Base-by-base conservation (phyloP, 805 yeast genomes). In the Spathaspora boniae region DNA sequence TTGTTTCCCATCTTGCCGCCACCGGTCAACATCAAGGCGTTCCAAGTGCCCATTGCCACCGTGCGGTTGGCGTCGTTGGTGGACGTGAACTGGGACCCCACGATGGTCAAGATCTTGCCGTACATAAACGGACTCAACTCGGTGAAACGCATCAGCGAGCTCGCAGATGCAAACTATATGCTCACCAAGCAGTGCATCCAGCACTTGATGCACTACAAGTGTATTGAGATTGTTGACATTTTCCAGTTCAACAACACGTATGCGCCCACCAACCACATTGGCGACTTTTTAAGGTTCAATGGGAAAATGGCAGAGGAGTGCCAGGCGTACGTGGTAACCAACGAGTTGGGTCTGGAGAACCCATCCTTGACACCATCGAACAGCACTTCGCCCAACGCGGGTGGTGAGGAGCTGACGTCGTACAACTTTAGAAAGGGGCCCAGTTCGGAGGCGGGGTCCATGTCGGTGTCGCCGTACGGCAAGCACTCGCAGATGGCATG, bases 31-130 rank as follows among this genome's bases (percentile, higher is more conserved):
- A 64, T 93, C 16, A 70, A 79, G 33, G 77, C 94, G 0, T 85
- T 70, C 48, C 95, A 91, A 56, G 99, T 93, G 1, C 98, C 98
- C 0, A 76, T 89, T 4, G 77, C 94, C n/a, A 81, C 91, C 0
- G 95, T 93, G 1, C 78, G 80, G 34, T 62, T 93, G 22, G 72
- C 72, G 19, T 64, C 74, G 25, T 67, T 93, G 42, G 80, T 86
- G 28, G 98, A 93, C 57, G 82, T 85, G 6, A 82, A 85, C 49
- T 93, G 98, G 97, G 98, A 93, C 58, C 97, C 97, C 1, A 91
- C 98, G 2, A 83, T 93, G 93, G 68, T 87, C 30, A 82, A 84
- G 46, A 85, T 93, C 16, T 61, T 86, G 8, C 96, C 96, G 0
- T 83, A 70, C 46, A 86, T 93, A 33, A 78, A 93, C 50, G 98